These are phyloP conservation scores for Boehmeria nivea DNA, from an alignment of 306 rosid genomes.

Conservation along the genomic window DNA sequence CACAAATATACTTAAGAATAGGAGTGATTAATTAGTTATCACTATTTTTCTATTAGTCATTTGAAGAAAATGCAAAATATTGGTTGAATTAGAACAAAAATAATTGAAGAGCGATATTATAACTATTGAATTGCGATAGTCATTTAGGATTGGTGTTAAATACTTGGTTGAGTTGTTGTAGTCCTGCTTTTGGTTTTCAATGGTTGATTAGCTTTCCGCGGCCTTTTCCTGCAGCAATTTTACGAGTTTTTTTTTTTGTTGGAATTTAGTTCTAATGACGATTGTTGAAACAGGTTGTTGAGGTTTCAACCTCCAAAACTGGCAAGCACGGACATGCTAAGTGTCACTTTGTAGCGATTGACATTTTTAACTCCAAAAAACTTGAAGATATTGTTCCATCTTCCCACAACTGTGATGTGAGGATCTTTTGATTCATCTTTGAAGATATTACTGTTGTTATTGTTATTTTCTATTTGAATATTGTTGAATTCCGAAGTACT, in stretches of 20 bases:
- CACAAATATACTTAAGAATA: too few relatives aligned
- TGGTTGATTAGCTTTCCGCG: background rate
- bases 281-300: slow-evolving; percentile 55
- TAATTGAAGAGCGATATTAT: too few relatives aligned
- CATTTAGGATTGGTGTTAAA: background rate
- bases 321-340: slow-evolving; percentile 92
- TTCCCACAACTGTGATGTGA: slow-evolving; percentile 84
- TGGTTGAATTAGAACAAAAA: too few relatives aligned
- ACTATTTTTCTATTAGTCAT: too few relatives aligned
- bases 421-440: slow-evolving; percentile 1
- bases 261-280: background rate
- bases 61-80: too few relatives aligned
- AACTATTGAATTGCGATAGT: too few relatives aligned
- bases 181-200: background rate
- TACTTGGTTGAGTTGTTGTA: background rate
- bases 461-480: background rate
- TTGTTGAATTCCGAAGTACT: background rate
- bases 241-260: too few relatives aligned
- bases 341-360: slow-evolving; percentile 86
- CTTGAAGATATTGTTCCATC: slow-evolving; percentile 91
- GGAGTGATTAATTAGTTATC: too few relatives aligned
- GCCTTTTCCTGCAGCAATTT: background rate
- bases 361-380: slow-evolving; percentile 72
- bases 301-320: slow-evolving; percentile 86
- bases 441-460: background rate